Percentiles rank a stretch among this genome's conserved stretches.
Evolutionary conservation across 768 basidiomycete species (phyloP).

Genomic region (Serendipita sp.): DNA sequence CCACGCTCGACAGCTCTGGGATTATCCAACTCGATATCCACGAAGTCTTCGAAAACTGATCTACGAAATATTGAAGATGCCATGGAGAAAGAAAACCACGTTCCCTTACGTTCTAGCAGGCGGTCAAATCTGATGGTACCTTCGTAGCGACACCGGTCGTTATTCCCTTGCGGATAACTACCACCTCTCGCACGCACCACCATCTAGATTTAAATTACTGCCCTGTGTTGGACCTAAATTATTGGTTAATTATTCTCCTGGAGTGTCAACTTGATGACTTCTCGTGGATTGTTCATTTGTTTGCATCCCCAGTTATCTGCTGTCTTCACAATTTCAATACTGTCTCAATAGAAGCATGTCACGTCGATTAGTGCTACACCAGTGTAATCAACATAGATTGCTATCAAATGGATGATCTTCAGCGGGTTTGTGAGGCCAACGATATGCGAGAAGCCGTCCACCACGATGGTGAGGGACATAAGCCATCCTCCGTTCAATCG

Average conservation of each 20-base stretch:
- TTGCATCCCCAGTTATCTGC: background rate
- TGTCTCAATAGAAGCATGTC: background rate
- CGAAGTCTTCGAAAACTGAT: background rate
- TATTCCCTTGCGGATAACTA: background rate
- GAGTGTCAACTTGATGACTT: background rate
- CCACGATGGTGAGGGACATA: background rate
- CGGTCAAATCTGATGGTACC: constrained; percentile 5
- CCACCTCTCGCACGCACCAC: constrained; percentile 4
- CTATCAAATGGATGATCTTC: background rate
- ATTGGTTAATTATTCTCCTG: background rate
- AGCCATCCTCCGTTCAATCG: background rate
- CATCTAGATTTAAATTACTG: background rate
- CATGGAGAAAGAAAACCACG: background rate
- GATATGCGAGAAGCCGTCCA: background rate
- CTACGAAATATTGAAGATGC: background rate
- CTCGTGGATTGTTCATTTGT: background rate
- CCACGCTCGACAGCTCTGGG: background rate
- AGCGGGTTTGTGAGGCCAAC: background rate
- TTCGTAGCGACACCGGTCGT: constrained; percentile 4
- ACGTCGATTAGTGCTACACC: background rate
- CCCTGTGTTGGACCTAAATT: background rate
- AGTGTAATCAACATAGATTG: background rate
- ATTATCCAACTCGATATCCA: background rate
- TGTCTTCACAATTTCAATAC: background rate
- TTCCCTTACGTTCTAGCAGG: background rate